Percentiles rank a stretch among this genome's conserved stretches.
Evolutionary conservation across 208 protist species (phyloP).

Genomic region (Wallacemonas sp.): DNA sequence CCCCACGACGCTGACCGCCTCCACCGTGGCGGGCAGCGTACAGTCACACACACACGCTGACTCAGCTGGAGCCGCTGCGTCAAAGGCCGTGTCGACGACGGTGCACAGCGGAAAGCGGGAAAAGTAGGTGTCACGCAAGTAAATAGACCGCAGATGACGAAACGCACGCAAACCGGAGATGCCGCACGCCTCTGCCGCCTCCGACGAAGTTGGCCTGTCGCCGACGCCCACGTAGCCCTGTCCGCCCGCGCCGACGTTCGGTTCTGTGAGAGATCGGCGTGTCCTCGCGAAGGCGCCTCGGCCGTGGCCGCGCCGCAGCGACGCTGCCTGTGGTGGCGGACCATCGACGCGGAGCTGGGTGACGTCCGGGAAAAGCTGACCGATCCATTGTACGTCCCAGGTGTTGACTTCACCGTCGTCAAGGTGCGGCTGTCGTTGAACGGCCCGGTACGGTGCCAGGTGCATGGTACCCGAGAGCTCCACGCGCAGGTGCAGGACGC

Average conservation of each 20-base stretch:
- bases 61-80: too few species aligned
- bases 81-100: not conserved
- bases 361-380: not conserved
- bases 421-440: not conserved
- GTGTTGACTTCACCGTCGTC: not conserved
- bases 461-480: not conserved
- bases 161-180: not conserved
- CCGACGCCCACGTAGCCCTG: too few species aligned
- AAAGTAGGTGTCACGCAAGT: not conserved
- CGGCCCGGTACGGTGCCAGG: not conserved
- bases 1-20: not conserved
- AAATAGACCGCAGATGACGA: not conserved
- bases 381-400: not conserved
- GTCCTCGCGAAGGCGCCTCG: too few species aligned
- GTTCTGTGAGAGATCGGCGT: too few species aligned
- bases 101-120: not conserved
- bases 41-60: not conserved
- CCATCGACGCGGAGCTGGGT: constrained; percentile 1
- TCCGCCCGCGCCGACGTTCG: too few species aligned
- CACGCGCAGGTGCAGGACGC: not conserved
- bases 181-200: not conserved
- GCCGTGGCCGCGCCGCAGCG: too few species aligned
- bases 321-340: not conserved
- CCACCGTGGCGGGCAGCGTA: not conserved
- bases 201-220: too few species aligned